A percentile compares a stretch with the other conserved stretches of the same genome.
Evolutionary conservation across 2,329 filamentous ascomycete species (phyloP).

Genomic region (Septoria linicola): DNA sequence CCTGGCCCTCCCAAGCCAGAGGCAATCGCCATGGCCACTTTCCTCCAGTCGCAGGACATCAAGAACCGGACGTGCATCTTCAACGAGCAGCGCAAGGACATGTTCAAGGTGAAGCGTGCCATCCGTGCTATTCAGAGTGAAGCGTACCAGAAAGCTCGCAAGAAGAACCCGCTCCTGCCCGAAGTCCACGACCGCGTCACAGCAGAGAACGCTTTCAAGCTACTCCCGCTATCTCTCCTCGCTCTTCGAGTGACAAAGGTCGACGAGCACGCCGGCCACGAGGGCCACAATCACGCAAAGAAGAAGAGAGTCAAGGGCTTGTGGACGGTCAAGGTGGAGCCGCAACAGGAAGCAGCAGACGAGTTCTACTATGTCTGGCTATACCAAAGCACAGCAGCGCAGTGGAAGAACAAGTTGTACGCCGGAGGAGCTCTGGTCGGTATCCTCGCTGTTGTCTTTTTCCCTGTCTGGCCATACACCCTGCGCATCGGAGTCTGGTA

Average conservation of each 20-base stretch:
- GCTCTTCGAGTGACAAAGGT: slow-evolving; percentile 85
- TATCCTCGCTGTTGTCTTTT: slow-evolving; percentile 88
- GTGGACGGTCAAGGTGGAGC: slow-evolving; percentile 94
- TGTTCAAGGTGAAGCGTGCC: slow-evolving; percentile 98
- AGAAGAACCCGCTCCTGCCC: slow-evolving; percentile 86
- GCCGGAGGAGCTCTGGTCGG: slow-evolving; percentile 76
- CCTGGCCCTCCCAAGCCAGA: slow-evolving; percentile 84
- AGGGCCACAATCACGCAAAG: slow-evolving; percentile 69
- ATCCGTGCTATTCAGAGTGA: slow-evolving; percentile 85
- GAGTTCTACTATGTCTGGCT: slow-evolving; percentile 96
- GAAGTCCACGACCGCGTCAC: slow-evolving; percentile 83
- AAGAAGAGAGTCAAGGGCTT: slow-evolving; percentile 90
- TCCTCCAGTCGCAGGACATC: slow-evolving; percentile 77
- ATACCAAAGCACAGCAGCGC: slow-evolving; percentile 73
- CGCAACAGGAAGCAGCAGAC: slow-evolving; percentile 84
- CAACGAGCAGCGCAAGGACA: slow-evolving; percentile 94
- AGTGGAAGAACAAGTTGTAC: slow-evolving; percentile 91
- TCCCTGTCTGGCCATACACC: slow-evolving; percentile 92
- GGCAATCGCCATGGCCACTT: slow-evolving; percentile 84
- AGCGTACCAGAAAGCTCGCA: slow-evolving; percentile 82
- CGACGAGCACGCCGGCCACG: slow-evolving; percentile 73
- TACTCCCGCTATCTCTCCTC: slow-evolving; percentile 89
- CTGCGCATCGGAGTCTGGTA: slow-evolving; percentile 96
- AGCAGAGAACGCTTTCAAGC: slow-evolving; percentile 91
- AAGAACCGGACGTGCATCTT: slow-evolving; percentile 90